Evolutionary conservation across 2,329 filamentous ascomycete species (phyloP), one percentile per base, ranked within the genome.

Genomic region (Fusarium goolgardi): DNA sequence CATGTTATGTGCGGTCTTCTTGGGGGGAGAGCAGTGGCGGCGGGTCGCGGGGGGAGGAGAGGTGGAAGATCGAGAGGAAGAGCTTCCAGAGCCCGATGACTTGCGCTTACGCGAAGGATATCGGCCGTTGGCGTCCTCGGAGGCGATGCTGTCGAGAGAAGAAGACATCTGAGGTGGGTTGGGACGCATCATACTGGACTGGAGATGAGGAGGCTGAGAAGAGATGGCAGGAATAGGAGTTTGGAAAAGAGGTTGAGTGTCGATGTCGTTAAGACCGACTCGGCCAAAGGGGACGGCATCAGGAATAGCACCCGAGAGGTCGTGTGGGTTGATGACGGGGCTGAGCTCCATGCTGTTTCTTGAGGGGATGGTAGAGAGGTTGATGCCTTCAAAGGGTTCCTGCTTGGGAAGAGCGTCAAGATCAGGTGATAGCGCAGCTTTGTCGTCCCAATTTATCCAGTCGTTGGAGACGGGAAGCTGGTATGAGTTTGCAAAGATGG

Each of bases 1-100:
- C 85, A 97, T 94, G 79, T 97, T 97, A 80, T 97, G 94, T 1
- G 94, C 93, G 21, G 93, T 94, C 84, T 97, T 97, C 84, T 96
- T 97, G 56, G 76, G 73, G 31, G 72, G 71, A 29, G 74, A 69
- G 69, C 73, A 66, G 64, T 75, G 74, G 39, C 73, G 73, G 51
- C 73, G 72, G 18, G 65, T 69, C 23, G 75, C 70, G 5, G 75
- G 72, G 49, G 72, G 75, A 27, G 74, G 75, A 83, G 82, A 27
- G 81, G 85, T 51, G 76, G 85, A 75, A 2, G 75, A 75, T 41
- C 67, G 74, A 16, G 75, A 77, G 7, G 73, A 74, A 11, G 67
- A 53, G 32, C 75, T 70, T 47, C 73, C 72, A 9, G 73, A 76
- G 51, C 75, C 71, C 0, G 74, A 75, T 27, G 75, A 77, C 63